Evolutionary conservation across 257 asterid species (phyloP), one percentile per base, ranked within the genome.

Genomic region (Solanum paucissectum): DNA sequence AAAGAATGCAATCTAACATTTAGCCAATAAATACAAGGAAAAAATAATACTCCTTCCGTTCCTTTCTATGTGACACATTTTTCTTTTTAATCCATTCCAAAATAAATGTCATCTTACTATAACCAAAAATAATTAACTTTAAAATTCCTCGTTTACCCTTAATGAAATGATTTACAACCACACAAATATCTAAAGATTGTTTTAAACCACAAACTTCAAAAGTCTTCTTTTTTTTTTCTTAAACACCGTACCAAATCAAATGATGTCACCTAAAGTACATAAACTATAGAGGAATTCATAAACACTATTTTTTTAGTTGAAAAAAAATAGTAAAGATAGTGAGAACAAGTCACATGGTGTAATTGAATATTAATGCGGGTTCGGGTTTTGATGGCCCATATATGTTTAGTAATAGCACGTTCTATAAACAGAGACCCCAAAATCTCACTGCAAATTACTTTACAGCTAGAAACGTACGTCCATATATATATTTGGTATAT

Each of bases 341-440:
- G 64, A 38, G 34, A 75, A 75, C 83, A 77, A 77, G 32, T 77
- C 60, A 77, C 84, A 77, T 77, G 84, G 23, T 38, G 9, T 3
- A 33, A 72, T 72, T 33, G 38, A 73, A 73, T n/a, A 34, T 34
- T 72, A 72, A 72, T 72, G 81, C 44, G 29, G 69, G 6, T 23
- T 62, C 69, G 69, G 13, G 25, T 40, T 76, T 76, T 40, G 36
- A 76, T 76, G 83, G 83, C 83, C 83, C 83, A 37, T 75, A 23
- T 40, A 38, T 75, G 84, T 77, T 76, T 77, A 40, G 7, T n/a
- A 40, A 9, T 38, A 77, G 84, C 84, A 77, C 84, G 84, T 77
- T 77, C 62, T 77, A 3, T 40, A 77, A 77, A 23, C 14, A 40
- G 62, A 77, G 84, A 77, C 84, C 84, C 84, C 84, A 77, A 77